Conservation (phyloP, 176 grass and related monocot species). For the Carex myosuroides region DNA sequence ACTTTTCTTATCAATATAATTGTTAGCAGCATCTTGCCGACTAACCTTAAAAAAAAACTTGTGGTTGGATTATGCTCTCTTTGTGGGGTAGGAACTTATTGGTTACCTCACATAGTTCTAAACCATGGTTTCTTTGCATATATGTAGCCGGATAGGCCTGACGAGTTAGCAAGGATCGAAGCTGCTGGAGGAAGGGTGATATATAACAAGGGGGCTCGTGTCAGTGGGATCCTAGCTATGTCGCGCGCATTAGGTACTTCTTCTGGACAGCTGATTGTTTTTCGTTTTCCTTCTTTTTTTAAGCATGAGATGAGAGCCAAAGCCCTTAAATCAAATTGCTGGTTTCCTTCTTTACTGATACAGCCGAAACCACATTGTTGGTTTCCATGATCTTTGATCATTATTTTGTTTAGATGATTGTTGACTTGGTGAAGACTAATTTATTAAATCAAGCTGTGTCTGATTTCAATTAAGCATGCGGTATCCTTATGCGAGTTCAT, state of each 20-base stretch:
- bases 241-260: slow-evolving; percentile 67
- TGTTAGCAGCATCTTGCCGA: no score
- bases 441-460: background rate
- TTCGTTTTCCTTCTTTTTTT: background rate
- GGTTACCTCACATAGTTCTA: background rate
- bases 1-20: no score
- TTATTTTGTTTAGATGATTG: background rate
- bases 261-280: background rate
- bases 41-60: no score
- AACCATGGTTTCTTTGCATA: background rate
- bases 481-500: background rate
- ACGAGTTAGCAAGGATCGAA: slow-evolving; percentile 67
- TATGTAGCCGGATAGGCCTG: slow-evolving; percentile 60
- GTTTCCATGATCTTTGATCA: background rate
- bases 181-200: slow-evolving; percentile 59
- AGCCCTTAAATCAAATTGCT: background rate
- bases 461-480: background rate
- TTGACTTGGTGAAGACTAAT: background rate
- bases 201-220: slow-evolving; percentile 48
- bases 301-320: background rate
- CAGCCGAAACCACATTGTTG: background rate
- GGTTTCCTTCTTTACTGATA: background rate
- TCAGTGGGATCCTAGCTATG: slow-evolving; percentile 93
- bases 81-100: background rate
- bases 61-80: background rate